Conservation (phyloP, 2,329 filamentous ascomycete genomes). For the Fusarium subtropicale region DNA sequence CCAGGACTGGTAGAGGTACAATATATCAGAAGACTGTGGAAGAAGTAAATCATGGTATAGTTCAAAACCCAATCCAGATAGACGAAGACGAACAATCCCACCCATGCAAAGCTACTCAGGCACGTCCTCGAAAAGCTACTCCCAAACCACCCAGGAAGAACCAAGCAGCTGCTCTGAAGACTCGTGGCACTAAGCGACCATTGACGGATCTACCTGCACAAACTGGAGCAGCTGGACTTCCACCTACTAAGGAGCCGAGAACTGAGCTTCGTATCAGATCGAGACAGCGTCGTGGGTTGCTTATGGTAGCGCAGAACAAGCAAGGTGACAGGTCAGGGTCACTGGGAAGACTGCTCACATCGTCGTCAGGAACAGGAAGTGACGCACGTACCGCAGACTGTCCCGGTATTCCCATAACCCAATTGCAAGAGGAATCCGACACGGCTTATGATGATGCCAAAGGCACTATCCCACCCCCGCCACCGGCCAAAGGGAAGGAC, state of each 20-base stretch:
- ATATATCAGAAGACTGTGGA: neutral
- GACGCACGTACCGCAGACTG: neutral
- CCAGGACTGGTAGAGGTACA: neutral
- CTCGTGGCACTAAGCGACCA: conserved; percentile 15
- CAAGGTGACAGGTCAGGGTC: neutral
- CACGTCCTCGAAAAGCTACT: neutral
- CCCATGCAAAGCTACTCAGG: neutral
- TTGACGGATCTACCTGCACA: neutral
- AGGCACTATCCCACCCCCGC: neutral
- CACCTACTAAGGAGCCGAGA: conserved; percentile 48
- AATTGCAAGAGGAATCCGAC: conserved; percentile 1
- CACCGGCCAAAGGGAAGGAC: neutral
- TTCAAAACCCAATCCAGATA: neutral
- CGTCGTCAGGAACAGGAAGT: neutral
- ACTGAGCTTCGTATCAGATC: conserved; percentile 62
- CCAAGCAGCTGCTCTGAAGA: neutral
- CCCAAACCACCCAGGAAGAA: neutral
- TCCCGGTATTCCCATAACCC: neutral
- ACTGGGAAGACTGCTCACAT: neutral
- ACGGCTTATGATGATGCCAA: neutral
- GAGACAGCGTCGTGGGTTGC: conserved; percentile 60
- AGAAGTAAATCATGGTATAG: neutral
- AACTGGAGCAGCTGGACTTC: neutral
- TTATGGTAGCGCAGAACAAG: conserved; percentile 58
- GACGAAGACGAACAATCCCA: conserved; percentile 3